Conservation (phyloP, 1,284 basidiomycete genomes). For the Tausonia pullulans region DNA sequence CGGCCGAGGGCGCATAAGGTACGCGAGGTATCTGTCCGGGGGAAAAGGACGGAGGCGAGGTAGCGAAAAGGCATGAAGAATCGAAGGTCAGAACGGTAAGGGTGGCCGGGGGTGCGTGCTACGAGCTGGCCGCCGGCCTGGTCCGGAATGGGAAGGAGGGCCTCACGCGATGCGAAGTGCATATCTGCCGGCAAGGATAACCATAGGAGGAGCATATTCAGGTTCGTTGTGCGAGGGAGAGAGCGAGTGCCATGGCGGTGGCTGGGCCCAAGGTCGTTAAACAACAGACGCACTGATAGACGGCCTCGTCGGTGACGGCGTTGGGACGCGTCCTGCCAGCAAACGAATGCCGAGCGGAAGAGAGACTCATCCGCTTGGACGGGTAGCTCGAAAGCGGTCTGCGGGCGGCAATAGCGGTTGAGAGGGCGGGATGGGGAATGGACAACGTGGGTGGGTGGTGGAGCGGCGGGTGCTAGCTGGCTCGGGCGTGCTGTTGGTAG, state of each 20-base stretch:
- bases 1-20: slow-evolving; percentile 55
- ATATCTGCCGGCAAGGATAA: slow-evolving; percentile 43
- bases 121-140: neutral
- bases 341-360: neutral
- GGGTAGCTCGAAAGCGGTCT: neutral
- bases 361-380: neutral
- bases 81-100: slow-evolving; percentile 16
- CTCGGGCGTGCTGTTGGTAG: no score
- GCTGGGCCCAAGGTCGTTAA: slow-evolving; percentile 14
- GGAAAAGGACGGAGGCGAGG: neutral
- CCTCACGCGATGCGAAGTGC: slow-evolving; percentile 63
- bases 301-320: slow-evolving; percentile 51
- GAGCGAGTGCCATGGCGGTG: slow-evolving; percentile 2
- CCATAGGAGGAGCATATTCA: slow-evolving; percentile 5
- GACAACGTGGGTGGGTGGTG: no score
- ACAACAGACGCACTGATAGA: slow-evolving; percentile 54
- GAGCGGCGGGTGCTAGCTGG: no score
- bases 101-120: slow-evolving; percentile 5
- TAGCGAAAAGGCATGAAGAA: slow-evolving; percentile 17
- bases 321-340: neutral
- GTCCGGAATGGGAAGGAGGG: neutral
- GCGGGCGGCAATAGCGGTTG: no score
- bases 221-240: no score
- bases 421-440: no score
- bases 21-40: slow-evolving; percentile 49